phyloP scores from a whole-genome alignment of 2,329 filamentous ascomycete species.

The Diplodia scrobiculata region DNA sequence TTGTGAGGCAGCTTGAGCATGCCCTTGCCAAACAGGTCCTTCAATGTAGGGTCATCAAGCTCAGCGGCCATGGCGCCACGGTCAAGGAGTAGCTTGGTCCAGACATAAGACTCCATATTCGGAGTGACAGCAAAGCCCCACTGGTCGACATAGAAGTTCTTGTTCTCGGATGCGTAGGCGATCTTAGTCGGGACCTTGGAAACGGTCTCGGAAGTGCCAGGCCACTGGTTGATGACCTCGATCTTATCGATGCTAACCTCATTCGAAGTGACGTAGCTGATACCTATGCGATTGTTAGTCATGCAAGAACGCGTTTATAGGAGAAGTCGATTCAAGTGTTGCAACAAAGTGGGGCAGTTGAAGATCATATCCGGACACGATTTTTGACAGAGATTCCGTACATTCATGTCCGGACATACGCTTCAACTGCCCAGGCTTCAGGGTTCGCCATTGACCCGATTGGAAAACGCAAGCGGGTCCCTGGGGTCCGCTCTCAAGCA shows the following conservation, averaged over 20 bases:
- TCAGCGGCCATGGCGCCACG: neutral
- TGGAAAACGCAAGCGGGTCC: too few relatives aligned
- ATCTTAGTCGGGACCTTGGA: constrained; percentile 29
- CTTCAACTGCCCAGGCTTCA: too few relatives aligned
- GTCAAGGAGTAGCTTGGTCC: constrained; percentile 33
- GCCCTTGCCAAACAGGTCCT: constrained; percentile 22
- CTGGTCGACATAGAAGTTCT: neutral
- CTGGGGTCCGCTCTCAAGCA: too few relatives aligned
- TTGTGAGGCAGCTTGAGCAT: constrained; percentile 28
- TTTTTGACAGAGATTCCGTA: too few relatives aligned
- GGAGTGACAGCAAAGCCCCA: constrained; percentile 30
- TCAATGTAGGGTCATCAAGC: constrained; percentile 31
- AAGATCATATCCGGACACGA: neutral
- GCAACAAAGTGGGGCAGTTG: neutral
- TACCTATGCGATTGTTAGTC: neutral
- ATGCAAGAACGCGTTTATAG: too few relatives aligned
- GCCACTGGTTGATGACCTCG: constrained; percentile 21
- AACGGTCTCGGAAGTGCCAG: neutral
- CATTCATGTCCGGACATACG: too few relatives aligned
- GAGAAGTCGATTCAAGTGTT: too few relatives aligned
- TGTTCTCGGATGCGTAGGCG: constrained; percentile 28
- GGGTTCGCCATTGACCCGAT: too few relatives aligned
- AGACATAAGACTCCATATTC: constrained; percentile 30
- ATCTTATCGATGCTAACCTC: constrained; percentile 20
- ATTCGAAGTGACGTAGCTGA: constrained; percentile 26